Evolutionary conservation across 208 protist species (phyloP).

Genomic region (Acanthamoeba royreba): DNA sequence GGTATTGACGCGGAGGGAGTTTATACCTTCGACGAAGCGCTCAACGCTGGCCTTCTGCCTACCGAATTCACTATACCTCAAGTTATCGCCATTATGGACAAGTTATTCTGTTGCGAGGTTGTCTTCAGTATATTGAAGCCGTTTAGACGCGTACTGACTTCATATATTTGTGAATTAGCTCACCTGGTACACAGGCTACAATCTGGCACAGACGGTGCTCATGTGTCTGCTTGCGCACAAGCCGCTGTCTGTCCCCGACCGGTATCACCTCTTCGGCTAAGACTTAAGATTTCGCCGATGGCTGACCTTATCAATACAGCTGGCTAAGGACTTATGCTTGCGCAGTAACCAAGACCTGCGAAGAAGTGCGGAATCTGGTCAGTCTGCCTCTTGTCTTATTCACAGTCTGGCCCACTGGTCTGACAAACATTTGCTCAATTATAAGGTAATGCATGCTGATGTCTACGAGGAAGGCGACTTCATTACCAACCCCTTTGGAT

Average conservation of each 20-base stretch:
- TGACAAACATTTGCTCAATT: not conserved
- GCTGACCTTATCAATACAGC: not conserved
- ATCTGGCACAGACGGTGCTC: not conserved
- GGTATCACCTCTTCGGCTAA: not conserved
- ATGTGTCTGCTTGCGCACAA: not conserved
- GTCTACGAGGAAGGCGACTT: slow-evolving; percentile 22
- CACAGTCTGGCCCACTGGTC: not conserved
- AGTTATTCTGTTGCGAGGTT: not conserved
- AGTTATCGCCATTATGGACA: not conserved
- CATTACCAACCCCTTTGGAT: not conserved
- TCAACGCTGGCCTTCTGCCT: not conserved
- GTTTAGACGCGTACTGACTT: not conserved
- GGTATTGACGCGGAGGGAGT: not conserved
- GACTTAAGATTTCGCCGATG: not conserved
- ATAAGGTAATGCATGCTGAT: not conserved
- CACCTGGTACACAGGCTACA: not conserved
- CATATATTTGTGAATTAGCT: not conserved
- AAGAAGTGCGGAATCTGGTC: not conserved
- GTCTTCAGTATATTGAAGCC: not conserved
- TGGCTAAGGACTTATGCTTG: not conserved
- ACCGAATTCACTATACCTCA: not conserved
- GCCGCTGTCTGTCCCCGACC: not conserved
- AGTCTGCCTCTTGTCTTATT: not conserved
- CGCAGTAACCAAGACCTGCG: not conserved
- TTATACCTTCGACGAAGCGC: not conserved